Evolutionary conservation across 495 filamentous ascomycete genomes (phyloP).

Genomic region (Arthonia radiata): DNA sequence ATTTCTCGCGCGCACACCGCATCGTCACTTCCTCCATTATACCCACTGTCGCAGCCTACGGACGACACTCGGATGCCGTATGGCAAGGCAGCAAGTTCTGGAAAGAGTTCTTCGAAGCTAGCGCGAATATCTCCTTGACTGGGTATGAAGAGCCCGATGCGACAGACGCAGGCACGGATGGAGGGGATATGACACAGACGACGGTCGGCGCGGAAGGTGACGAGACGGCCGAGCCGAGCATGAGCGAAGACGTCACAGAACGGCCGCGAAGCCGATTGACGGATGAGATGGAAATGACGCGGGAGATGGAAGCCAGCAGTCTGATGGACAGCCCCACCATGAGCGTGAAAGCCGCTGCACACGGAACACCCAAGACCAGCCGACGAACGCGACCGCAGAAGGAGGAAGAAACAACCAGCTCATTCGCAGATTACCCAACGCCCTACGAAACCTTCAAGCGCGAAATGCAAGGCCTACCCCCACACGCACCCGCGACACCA

Average conservation of each 20-base stretch:
- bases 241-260: no score
- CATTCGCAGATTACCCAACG: slow-evolving; percentile 37
- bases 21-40: slow-evolving; percentile 88
- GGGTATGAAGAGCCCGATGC: slow-evolving; percentile 76
- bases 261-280: no score
- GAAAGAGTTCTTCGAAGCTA: slow-evolving; percentile 99
- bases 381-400: slow-evolving; percentile 5
- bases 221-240: no score
- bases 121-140: slow-evolving; percentile 88
- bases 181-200: no score
- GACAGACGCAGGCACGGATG: no score
- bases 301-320: no score
- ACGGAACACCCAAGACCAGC: slow-evolving; percentile 12
- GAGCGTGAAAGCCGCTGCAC: slow-evolving; percentile 24
- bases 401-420: slow-evolving; percentile 16
- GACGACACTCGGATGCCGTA: slow-evolving; percentile 73
- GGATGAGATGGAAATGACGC: no score
- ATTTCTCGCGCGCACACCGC: slow-evolving; percentile 88
- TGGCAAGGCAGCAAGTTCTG: slow-evolving; percentile 99
- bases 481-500: slow-evolving; percentile 29
- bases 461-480: slow-evolving; percentile 27
- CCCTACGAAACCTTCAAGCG: slow-evolving; percentile 40
- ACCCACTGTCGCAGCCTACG: slow-evolving; percentile 88
- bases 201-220: no score
- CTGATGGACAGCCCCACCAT: slow-evolving; percentile 3